Percentiles rank a stretch among this genome's conserved stretches.
These are phyloP conservation scores for Stephanodiscus triporus DNA, from an alignment of 108 stramenopile species.

Conservation along the genomic window DNA sequence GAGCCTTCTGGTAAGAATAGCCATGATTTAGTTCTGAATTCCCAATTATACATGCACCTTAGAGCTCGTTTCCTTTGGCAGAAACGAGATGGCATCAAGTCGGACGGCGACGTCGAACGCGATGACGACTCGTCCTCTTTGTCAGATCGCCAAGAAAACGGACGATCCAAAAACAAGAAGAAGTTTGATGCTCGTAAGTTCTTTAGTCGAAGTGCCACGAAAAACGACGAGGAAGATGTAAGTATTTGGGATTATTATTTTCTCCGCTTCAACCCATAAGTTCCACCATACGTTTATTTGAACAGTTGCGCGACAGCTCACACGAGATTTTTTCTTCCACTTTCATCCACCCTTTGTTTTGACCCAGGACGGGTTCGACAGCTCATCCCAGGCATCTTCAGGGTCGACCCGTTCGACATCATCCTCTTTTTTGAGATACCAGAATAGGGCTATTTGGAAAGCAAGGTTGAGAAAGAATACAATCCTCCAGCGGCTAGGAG, in stretches of 20 bases:
- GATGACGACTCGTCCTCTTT: slow-evolving; percentile 23
- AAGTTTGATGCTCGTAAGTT: slow-evolving; percentile 10
- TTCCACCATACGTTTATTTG: too few species aligned
- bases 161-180: slow-evolving; percentile 4
- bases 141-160: slow-evolving; percentile 16
- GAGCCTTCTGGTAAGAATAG: slow-evolving; percentile 16
- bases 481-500: slow-evolving; percentile 28
- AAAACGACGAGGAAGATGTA: slow-evolving; percentile 5
- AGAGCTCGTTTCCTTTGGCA: slow-evolving; percentile 1
- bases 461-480: slow-evolving; percentile 21
- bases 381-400: slow-evolving; percentile 13
- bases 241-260: background rate
- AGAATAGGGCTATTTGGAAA: slow-evolving; percentile 53
- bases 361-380: slow-evolving; percentile 23
- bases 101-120: slow-evolving; percentile 7
- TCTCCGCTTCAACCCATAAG: background rate
- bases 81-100: slow-evolving; percentile 14
- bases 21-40: background rate
- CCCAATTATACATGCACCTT: background rate
- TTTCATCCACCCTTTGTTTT: background rate
- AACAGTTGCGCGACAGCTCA: too few species aligned
- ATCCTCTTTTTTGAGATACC: slow-evolving; percentile 35
- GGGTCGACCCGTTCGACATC: slow-evolving; percentile 40
- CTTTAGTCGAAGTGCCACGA: background rate
- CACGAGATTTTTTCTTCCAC: background rate